Evolutionary conservation across 2,329 filamentous ascomycete genomes (phyloP).

Genomic region (Xenoacremonium recifei): DNA sequence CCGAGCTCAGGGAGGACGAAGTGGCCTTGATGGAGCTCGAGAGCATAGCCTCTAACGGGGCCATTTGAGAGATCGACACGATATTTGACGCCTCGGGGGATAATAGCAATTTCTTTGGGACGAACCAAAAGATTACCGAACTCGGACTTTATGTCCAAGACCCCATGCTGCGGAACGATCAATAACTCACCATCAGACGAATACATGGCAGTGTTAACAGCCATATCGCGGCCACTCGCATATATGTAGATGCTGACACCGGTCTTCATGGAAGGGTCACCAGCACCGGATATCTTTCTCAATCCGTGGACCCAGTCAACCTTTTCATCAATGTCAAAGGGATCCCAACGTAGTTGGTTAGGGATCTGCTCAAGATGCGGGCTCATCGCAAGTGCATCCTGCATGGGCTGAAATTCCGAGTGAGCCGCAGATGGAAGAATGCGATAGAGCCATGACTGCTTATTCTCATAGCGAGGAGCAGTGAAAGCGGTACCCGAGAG

Average conservation of each 20-base stretch:
- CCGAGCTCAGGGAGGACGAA: conserved; percentile 71
- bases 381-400: no score
- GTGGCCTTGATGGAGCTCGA: conserved; percentile 72
- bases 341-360: conserved; percentile 83
- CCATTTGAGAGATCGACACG: conserved; percentile 64
- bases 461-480: conserved; percentile 65
- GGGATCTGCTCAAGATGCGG: conserved; percentile 53
- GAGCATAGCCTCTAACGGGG: conserved; percentile 68
- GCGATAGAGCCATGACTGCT: conserved; percentile 71
- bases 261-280: conserved; percentile 74
- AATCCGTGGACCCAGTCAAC: conserved; percentile 57
- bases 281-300: conserved; percentile 73
- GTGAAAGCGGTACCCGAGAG: conserved; percentile 72
- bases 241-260: conserved; percentile 81
- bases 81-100: conserved; percentile 73
- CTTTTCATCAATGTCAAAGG: conserved; percentile 67
- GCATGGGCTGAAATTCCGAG: no score
- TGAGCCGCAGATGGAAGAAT: conserved; percentile 65
- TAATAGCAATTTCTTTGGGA: conserved; percentile 74
- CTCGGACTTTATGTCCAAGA: conserved; percentile 74
- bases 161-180: conserved; percentile 73
- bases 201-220: conserved; percentile 72
- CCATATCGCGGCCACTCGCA: conserved; percentile 76
- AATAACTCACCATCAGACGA: conserved; percentile 79
- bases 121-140: conserved; percentile 72